Conservation (phyloP, 305 asterid genomes). For the Caryopteris hybrid region DNA sequence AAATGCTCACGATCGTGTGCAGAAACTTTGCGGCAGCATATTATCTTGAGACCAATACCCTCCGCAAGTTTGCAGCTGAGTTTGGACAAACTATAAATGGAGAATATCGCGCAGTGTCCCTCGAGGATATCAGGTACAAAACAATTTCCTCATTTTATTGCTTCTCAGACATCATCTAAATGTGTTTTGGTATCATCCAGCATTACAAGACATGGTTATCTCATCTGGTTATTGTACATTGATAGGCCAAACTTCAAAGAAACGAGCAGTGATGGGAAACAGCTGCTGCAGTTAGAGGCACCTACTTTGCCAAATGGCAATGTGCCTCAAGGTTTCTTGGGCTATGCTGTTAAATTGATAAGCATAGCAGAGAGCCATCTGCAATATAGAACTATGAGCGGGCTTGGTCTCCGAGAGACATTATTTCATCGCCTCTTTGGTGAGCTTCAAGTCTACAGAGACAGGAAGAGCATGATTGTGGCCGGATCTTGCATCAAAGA, state of each 20-base stretch:
- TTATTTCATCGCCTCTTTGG: constrained; percentile 58
- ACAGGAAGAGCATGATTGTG: constrained; percentile 33
- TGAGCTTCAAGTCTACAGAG: constrained; percentile 54
- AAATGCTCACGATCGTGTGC: constrained; percentile 66
- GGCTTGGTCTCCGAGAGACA: constrained; percentile 49
- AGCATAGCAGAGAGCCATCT: constrained; percentile 17
- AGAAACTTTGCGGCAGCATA: constrained; percentile 34
- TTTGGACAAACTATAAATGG: constrained; percentile 27
- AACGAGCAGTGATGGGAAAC: constrained; percentile 22
- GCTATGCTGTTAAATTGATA: constrained; percentile 53
- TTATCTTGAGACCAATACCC: constrained; percentile 25
- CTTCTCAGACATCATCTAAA: background rate
- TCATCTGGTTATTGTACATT: background rate
- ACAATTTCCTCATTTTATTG: background rate
- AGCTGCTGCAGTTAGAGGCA: constrained; percentile 26
- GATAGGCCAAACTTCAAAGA: constrained; percentile 30
- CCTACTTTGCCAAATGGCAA: constrained; percentile 42
- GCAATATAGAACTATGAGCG: constrained; percentile 29
- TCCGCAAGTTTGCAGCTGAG: constrained; percentile 27
- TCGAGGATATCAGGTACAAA: constrained; percentile 51
- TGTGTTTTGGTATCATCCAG: background rate
- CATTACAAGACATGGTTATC: background rate
- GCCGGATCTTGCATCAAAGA: constrained; percentile 43
- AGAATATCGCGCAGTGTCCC: constrained; percentile 37
- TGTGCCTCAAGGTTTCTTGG: constrained; percentile 46